Base-by-base conservation (phyloP, 768 basidiomycete genomes). In the Amanita exitialis region DNA sequence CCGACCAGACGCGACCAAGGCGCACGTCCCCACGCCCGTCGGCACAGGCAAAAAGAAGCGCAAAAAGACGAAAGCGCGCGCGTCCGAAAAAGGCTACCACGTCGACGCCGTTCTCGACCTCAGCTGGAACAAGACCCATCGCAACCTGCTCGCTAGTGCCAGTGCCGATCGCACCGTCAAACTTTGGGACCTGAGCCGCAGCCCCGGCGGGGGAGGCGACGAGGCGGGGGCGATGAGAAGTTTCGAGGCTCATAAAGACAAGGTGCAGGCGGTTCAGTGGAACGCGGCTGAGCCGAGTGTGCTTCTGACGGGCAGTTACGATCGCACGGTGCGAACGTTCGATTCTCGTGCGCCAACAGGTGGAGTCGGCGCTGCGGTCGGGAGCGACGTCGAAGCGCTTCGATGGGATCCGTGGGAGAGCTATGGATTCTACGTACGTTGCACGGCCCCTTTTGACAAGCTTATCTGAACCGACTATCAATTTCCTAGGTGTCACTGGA, bases 11-110 rank as follows among this genome's bases (percentile, higher is more conserved):
- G 78, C 82, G 58, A 86, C 86, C 12, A 79, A 83, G 52, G 82
- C 84, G 12, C 90, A 90, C 59, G 70, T 90, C 4, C 87, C 89
- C 0, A 72, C 74, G 6, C 83, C 90, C 1, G 75, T 80, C 0
- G 93, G 91, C n/a, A 94, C 89, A 2, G 93, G 93, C 18, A 97
- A 97, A 72, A 97, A 97, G 69, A 96, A 96, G 74, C 80, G 83
- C 60, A 95, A 91, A 66, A 92, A 93, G 65, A 70, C 74, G 42
- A 90, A 86, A 62, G 76, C 80, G 37, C 80, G 90, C 23, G 53
- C 71, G 1, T 63, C 69, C 0, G 78, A 80, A 54, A 69, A 79
- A 2, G 77, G 78, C 0, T 80, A 92, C 60, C 96, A 98, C 64
- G 90, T 95, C 60, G 94, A 95, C 56, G 90, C 94, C 4, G 88